Conservation (phyloP, 345 rosid species). For the Kernera saxatilis region DNA sequence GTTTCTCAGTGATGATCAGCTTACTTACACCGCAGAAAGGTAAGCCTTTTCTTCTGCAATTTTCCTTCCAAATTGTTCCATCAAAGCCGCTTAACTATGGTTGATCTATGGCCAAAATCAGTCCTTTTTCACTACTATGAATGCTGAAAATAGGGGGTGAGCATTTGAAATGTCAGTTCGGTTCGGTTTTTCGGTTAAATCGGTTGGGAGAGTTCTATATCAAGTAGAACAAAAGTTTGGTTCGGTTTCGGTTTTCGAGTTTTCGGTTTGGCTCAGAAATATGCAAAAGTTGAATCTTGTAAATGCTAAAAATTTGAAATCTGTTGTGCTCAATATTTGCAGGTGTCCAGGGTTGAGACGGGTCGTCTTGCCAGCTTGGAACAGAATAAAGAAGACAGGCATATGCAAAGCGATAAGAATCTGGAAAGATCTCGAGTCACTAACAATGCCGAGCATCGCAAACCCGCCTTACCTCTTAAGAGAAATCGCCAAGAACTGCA, state of each 20-base stretch:
- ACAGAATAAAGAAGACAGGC: slow-evolving; percentile 63
- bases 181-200: background rate
- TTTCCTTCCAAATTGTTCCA: background rate
- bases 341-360: slow-evolving; percentile 67
- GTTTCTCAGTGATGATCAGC: slow-evolving; percentile 63
- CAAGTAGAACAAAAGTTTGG: background rate
- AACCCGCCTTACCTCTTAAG: slow-evolving; percentile 57
- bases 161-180: background rate
- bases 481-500: slow-evolving; percentile 70
- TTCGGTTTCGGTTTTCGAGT: background rate
- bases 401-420: slow-evolving; percentile 62
- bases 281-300: background rate
- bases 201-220: background rate
- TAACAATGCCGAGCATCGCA: slow-evolving; percentile 88
- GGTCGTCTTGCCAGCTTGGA: slow-evolving; percentile 84
- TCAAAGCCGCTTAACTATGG: background rate
- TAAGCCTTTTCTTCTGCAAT: background rate
- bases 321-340: background rate
- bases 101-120: background rate
- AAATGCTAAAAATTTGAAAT: background rate
- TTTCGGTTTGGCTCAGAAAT: background rate
- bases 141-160: background rate
- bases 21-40: slow-evolving; percentile 84
- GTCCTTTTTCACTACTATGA: background rate
- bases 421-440: slow-evolving; percentile 77